Percentiles rank a stretch among this genome's conserved stretches.
phyloP scores from a whole-genome alignment of 805 yeast species.

The Starmerella riodocensis region DNA sequence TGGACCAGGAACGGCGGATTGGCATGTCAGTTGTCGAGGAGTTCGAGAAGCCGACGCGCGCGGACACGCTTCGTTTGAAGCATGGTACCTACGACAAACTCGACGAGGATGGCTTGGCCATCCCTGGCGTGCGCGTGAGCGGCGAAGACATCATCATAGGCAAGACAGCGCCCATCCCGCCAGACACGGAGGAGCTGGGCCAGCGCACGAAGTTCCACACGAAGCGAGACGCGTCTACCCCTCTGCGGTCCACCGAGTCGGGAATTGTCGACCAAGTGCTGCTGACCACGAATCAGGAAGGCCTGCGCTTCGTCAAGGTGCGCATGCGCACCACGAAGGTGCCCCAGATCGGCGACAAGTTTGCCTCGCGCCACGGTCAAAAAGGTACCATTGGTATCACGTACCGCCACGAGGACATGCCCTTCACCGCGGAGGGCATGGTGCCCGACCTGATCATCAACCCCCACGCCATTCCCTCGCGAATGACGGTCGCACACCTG shows the following conservation, averaged over 20 bases:
- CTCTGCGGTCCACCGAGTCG: constrained; percentile 87
- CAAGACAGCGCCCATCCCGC: constrained; percentile 98
- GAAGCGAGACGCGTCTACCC: constrained; percentile 96
- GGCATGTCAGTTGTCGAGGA: constrained; percentile 98
- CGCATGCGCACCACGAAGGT: constrained; percentile 97
- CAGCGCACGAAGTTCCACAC: constrained; percentile 98
- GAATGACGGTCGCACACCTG: constrained; percentile 99
- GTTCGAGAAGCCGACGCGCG: constrained; percentile 91
- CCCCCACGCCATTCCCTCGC: constrained; percentile 99
- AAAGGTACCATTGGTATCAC: constrained; percentile 99
- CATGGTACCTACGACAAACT: constrained; percentile 97
- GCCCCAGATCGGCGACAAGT: constrained; percentile 98
- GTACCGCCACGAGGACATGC: constrained; percentile 97
- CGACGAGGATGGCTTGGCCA: constrained; percentile 95
- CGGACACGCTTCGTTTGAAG: constrained; percentile 86
- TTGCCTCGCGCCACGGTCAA: constrained; percentile 99
- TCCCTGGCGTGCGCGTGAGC: constrained; percentile 96
- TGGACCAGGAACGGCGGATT: constrained; percentile 96
- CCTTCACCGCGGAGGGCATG: constrained; percentile 86
- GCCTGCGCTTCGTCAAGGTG: constrained; percentile 91
- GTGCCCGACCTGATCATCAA: constrained; percentile 96
- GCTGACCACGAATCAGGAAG: constrained; percentile 95
- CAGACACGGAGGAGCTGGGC: constrained; percentile 96
- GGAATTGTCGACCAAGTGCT: constrained; percentile 98
- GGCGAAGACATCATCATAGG: constrained; percentile 99